Percentiles rank a stretch among this genome's conserved stretches.
phyloP scores from a whole-genome alignment of 345 rosid species.

The Citrus cavaleriei region DNA sequence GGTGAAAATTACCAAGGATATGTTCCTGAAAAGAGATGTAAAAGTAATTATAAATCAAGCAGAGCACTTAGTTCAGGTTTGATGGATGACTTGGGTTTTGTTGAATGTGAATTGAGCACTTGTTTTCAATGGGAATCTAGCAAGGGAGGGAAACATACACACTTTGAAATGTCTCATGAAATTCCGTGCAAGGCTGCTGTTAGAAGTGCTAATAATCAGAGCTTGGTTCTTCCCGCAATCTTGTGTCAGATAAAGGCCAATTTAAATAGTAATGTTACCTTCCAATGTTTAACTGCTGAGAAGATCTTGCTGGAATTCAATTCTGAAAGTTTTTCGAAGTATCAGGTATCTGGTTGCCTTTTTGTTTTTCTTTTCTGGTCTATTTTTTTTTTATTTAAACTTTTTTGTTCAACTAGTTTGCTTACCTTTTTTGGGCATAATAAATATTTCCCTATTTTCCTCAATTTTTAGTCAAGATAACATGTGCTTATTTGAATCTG shows the following conservation, averaged over 20 bases:
- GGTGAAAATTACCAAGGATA: slow-evolving; percentile 21
- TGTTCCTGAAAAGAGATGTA: slow-evolving; percentile 49
- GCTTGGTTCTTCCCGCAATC: slow-evolving; percentile 33
- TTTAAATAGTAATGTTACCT: slow-evolving; percentile 19
- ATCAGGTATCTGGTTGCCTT: slow-evolving; percentile 38
- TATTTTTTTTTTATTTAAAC: too few species aligned
- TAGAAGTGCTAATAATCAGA: slow-evolving; percentile 30
- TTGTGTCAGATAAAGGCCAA: slow-evolving; percentile 32
- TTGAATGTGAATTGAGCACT: slow-evolving; percentile 3
- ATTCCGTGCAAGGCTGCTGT: slow-evolving; percentile 53
- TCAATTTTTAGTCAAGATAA: not conserved
- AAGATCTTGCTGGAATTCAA: slow-evolving; percentile 65
- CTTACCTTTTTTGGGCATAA: not conserved
- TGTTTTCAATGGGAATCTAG: slow-evolving; percentile 7
- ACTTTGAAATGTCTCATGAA: slow-evolving; percentile 27
- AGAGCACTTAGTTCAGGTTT: slow-evolving; percentile 12
- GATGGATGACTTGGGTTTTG: slow-evolving; percentile 12
- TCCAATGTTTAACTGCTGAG: slow-evolving; percentile 26
- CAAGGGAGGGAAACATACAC: slow-evolving; percentile 7
- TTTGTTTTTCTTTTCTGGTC: not conserved
- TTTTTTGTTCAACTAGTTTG: not conserved
- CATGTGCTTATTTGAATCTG: slow-evolving; percentile 14
- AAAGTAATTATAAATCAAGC: slow-evolving; percentile 25
- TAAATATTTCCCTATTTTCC: not conserved
- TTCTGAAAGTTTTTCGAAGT: slow-evolving; percentile 31